A percentile compares a stretch with the other conserved stretches of the same genome.
Conservation (phyloP, 768 basidiomycete species). For the Tylopilus balloui region DNA sequence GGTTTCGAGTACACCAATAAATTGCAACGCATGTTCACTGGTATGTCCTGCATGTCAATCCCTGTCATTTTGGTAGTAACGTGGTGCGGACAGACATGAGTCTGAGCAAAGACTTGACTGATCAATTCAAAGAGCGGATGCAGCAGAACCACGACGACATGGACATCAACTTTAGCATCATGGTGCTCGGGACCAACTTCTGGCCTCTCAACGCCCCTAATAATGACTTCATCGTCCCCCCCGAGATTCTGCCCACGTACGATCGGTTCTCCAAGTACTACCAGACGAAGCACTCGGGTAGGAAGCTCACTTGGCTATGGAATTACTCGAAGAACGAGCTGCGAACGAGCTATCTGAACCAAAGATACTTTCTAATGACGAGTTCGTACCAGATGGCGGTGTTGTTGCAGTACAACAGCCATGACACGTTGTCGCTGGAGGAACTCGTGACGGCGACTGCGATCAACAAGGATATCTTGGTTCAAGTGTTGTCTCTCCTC, state of each 20-base stretch:
- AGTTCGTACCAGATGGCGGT: constrained; percentile 94
- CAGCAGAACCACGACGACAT: constrained; percentile 79
- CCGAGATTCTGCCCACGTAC: constrained; percentile 82
- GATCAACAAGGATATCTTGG: constrained; percentile 75
- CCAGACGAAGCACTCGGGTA: constrained; percentile 87
- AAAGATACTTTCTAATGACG: constrained; percentile 95
- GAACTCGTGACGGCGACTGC: constrained; percentile 78
- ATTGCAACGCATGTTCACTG: constrained; percentile 94
- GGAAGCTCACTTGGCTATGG: constrained; percentile 98
- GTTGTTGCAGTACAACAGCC: constrained; percentile 89
- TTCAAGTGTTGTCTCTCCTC: constrained; percentile 56
- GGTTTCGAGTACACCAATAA: constrained; percentile 98
- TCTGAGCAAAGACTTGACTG: constrained; percentile 90
- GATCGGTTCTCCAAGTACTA: constrained; percentile 93
- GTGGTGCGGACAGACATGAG: constrained; percentile 71
- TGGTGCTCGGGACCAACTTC: constrained; percentile 93
- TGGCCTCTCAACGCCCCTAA: constrained; percentile 87
- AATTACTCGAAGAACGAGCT: constrained; percentile 97
- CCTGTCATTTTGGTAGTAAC: constrained; percentile 1
- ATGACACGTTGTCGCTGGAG: constrained; percentile 78
- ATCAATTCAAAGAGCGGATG: constrained; percentile 93
- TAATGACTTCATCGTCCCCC: constrained; percentile 85
- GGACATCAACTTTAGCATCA: constrained; percentile 87
- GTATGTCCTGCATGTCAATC: constrained; percentile 36
- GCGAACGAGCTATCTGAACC: constrained; percentile 85